Evolutionary conservation across 2,329 filamentous ascomycete species (phyloP), one percentile per base, ranked within the genome.

Genomic region (Phyllosticta ampelicida): DNA sequence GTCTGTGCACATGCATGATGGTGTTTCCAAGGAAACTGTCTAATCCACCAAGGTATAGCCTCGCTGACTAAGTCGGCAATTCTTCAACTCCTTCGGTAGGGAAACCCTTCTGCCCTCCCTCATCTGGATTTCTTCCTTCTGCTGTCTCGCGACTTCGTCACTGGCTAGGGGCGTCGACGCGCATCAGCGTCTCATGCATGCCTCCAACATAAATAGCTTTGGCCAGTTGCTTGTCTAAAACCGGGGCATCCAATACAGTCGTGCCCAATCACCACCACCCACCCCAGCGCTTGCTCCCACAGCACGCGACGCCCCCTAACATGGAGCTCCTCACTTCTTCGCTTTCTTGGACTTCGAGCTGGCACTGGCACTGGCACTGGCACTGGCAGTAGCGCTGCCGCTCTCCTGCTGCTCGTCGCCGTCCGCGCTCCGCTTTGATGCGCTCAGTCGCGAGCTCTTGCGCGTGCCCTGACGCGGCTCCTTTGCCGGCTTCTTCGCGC

Each of bases 361-460:
- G 23, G 23, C 23, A 8, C 23, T 26, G 23, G 23, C 23, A 26
- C 8, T 26, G 23, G 23, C 64, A 53, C n/a, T n/a, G n/a, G n/a
- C n/a, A n/a, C n/a, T n/a, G 23, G 23, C 23, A 26, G 3, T 26
- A 8, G 23, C 64, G 53, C 51, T 54, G 30, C 21, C 23, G n/a
- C 10, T 55, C 29, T 49, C 60, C 10, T 62, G 56, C n/a, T 62
- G 58, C 13, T 61, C 61, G 44, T 65, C 64, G 48, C 60, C 63
- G 9, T 49, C 57, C 52, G 65, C 63, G 58, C 61, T 60, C 9
- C 62, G 59, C 49, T 60, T 64, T 53, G 61, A 18, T 59, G 63
- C 62, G 30, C 64, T 50, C 50, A 63, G 56, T 51, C 64, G 62
- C 18, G 61, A 55, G 54, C 62, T 68, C 56, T 59, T 67, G 44